Conservation (phyloP, 2,329 filamentous ascomycete species). For the Xylaria arbuscula region DNA sequence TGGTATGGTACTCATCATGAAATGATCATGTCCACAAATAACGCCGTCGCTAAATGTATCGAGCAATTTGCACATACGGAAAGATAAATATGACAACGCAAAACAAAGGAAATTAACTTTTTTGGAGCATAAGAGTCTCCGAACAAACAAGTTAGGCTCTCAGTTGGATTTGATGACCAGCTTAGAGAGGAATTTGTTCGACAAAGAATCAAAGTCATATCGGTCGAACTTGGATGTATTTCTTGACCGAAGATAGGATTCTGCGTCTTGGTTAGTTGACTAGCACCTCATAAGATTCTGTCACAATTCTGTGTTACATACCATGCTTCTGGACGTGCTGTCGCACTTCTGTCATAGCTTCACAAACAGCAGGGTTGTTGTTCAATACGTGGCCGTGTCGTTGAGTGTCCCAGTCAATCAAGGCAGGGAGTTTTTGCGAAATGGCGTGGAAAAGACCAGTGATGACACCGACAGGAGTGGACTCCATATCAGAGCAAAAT, state of each 20-base stretch:
- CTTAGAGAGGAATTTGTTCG: conserved; percentile 97
- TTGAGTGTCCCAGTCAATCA: conserved; percentile 92
- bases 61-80: conserved; percentile 50
- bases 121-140: conserved; percentile 32
- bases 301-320: conserved; percentile 61
- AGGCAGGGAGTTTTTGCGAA: conserved; percentile 92
- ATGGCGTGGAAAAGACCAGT: conserved; percentile 98
- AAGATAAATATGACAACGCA: conserved; percentile 48
- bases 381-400: conserved; percentile 91
- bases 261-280: conserved; percentile 65
- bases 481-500: conserved; percentile 98
- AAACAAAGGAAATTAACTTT: conserved; percentile 45
- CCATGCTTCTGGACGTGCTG: conserved; percentile 93
- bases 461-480: conserved; percentile 93
- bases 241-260: conserved; percentile 85
- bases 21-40: conserved; percentile 53
- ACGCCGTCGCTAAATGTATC: conserved; percentile 59
- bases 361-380: conserved; percentile 91
- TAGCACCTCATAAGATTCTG: background rate
- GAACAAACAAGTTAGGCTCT: conserved; percentile 16
- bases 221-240: conserved; percentile 86
- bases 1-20: conserved; percentile 49
- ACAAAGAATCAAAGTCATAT: conserved; percentile 92
- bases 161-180: conserved; percentile 94
- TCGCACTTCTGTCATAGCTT: conserved; percentile 95